phyloP scores from a whole-genome alignment of 2,329 filamentous ascomycete genomes.

The Fusarium vanettenii region DNA sequence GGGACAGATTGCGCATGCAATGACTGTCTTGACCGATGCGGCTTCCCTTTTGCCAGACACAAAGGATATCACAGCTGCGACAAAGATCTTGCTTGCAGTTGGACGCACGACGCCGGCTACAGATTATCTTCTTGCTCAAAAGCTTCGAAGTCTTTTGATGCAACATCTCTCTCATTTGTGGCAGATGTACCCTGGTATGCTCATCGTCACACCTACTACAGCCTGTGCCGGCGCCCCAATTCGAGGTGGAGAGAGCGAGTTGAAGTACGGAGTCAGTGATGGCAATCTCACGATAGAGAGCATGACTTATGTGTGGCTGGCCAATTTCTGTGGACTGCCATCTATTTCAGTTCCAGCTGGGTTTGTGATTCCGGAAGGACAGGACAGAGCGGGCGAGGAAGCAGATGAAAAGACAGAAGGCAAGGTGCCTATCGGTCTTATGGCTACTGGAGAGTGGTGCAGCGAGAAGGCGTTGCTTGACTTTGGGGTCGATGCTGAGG shows the following conservation, averaged over 20 bases:
- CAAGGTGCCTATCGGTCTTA: slow-evolving; percentile 63
- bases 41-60: slow-evolving; percentile 59
- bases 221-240: slow-evolving; percentile 59
- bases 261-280: slow-evolving; percentile 56
- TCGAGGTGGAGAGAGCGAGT: slow-evolving; percentile 47
- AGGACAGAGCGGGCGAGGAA: slow-evolving; percentile 43
- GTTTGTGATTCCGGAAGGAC: slow-evolving; percentile 53
- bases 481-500: slow-evolving; percentile 60
- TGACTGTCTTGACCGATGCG: slow-evolving; percentile 78
- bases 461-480: slow-evolving; percentile 59
- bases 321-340: slow-evolving; percentile 61
- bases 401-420: slow-evolving; percentile 48
- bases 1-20: slow-evolving; percentile 77
- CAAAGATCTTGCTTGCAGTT: slow-evolving; percentile 73
- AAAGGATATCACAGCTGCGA: slow-evolving; percentile 66
- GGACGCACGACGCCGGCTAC: slow-evolving; percentile 70
- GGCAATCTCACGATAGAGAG: slow-evolving; percentile 57
- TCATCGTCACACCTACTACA: slow-evolving; percentile 78
- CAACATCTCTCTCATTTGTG: slow-evolving; percentile 76
- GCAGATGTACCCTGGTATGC: slow-evolving; percentile 71
- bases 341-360: slow-evolving; percentile 57
- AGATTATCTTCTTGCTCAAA: slow-evolving; percentile 77
- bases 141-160: slow-evolving; percentile 77
- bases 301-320: slow-evolving; percentile 63
- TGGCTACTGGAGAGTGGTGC: slow-evolving; percentile 67